These are phyloP conservation scores for Ganoderma leucocontextum DNA, from an alignment of 1,284 basidiomycete species.

Conservation along the genomic window DNA sequence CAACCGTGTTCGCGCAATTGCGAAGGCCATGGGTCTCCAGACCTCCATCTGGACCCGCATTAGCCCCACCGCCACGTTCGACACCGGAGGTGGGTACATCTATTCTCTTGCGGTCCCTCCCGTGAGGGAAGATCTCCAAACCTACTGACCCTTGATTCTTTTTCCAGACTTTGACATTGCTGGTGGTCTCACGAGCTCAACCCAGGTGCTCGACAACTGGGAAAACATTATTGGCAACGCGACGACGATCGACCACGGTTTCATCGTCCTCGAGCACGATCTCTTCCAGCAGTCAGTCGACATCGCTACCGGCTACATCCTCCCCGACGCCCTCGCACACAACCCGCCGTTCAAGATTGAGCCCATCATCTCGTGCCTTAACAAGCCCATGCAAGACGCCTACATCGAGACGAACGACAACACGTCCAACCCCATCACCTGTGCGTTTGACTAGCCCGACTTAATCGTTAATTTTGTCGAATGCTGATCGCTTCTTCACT, in stretches of 20 bases:
- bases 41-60: slow-evolving; percentile 78
- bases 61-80: slow-evolving; percentile 63
- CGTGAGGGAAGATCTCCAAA: background rate
- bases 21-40: slow-evolving; percentile 70
- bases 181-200: slow-evolving; percentile 65
- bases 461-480: too few species aligned
- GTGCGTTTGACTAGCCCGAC: slow-evolving; percentile 5
- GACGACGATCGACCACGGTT: slow-evolving; percentile 58
- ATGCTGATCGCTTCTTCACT: background rate
- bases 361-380: slow-evolving; percentile 75
- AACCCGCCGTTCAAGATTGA: slow-evolving; percentile 66
- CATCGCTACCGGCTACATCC: slow-evolving; percentile 75
- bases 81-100: slow-evolving; percentile 62
- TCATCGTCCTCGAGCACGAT: slow-evolving; percentile 82
- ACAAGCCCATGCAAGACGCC: slow-evolving; percentile 61
- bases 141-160: slow-evolving; percentile 1
- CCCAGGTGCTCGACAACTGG: slow-evolving; percentile 71
- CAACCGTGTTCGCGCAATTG: slow-evolving; percentile 85
- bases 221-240: slow-evolving; percentile 66
- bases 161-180: slow-evolving; percentile 78
- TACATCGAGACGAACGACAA: slow-evolving; percentile 79
- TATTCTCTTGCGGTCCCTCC: background rate
- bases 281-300: slow-evolving; percentile 75
- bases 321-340: slow-evolving; percentile 71
- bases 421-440: slow-evolving; percentile 53